These are phyloP conservation scores for Posidonia oceanica DNA, from an alignment of 116 monocot genomes.

Conservation along the genomic window DNA sequence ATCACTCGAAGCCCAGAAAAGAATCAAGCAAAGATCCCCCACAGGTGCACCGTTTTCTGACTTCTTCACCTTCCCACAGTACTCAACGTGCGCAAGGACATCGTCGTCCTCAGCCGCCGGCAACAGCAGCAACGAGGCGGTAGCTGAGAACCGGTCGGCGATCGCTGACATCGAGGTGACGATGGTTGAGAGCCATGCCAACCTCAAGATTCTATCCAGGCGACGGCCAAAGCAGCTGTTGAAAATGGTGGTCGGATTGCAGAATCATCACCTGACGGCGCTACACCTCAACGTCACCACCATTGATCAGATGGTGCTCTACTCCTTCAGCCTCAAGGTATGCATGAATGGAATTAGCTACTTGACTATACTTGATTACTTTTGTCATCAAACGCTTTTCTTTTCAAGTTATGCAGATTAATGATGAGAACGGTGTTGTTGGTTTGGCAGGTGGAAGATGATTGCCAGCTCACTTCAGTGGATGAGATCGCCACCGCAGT, in stretches of 20 bases:
- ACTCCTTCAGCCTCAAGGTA: slow-evolving; percentile 65
- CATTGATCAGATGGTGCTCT: slow-evolving; percentile 32
- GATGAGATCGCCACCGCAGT: slow-evolving; percentile 43
- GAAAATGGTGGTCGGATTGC: slow-evolving; percentile 27
- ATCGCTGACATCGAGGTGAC: slow-evolving; percentile 44
- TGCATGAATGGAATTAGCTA: no score
- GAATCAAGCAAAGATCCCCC: slow-evolving; percentile 6
- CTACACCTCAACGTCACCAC: slow-evolving; percentile 62
- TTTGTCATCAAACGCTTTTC: not conserved
- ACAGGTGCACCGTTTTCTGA: slow-evolving; percentile 11
- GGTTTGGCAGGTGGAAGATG: slow-evolving; percentile 43
- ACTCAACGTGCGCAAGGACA: slow-evolving; percentile 13
- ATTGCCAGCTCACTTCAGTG: slow-evolving; percentile 34
- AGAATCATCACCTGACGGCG: slow-evolving; percentile 27
- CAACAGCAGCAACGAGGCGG: not conserved
- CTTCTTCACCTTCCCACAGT: slow-evolving; percentile 56
- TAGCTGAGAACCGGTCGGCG: slow-evolving; percentile 10
- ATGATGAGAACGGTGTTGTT: not conserved
- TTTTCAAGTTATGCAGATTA: not conserved
- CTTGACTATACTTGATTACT: no score
- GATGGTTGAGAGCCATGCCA: slow-evolving; percentile 62
- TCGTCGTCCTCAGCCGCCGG: not conserved
- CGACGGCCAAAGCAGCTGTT: slow-evolving; percentile 46
- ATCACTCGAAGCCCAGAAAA: slow-evolving; percentile 41
- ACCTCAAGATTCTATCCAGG: slow-evolving; percentile 34